Conservation (phyloP, 2,329 filamentous ascomycete genomes). For the Ceratocystis lukuohia region DNA sequence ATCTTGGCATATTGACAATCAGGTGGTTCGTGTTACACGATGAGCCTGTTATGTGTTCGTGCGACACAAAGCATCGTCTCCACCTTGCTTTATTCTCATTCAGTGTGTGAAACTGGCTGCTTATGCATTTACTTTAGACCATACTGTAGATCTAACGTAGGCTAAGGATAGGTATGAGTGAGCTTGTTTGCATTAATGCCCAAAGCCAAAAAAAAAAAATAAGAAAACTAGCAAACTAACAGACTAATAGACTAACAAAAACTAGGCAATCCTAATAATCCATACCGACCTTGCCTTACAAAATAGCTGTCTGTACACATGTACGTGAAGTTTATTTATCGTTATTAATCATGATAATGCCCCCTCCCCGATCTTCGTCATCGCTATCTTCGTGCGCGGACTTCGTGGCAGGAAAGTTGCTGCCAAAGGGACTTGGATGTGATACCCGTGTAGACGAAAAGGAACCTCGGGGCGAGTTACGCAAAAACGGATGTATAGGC, state of each 20-base stretch:
- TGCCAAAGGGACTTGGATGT: conserved; percentile 8
- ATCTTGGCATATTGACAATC: not conserved
- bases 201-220: too few species aligned
- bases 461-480: not conserved
- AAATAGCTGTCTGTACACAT: not conserved
- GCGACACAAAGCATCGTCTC: not conserved
- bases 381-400: conserved; percentile 11
- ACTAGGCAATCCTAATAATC: too few species aligned
- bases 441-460: not conserved
- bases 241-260: too few species aligned
- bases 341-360: conserved; percentile 17
- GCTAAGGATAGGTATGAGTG: too few species aligned
- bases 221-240: too few species aligned
- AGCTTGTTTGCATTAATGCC: too few species aligned
- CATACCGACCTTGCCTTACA: too few species aligned
- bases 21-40: not conserved
- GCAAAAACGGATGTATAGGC: conserved; percentile 16
- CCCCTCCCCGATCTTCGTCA: conserved; percentile 9
- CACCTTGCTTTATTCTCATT: not conserved
- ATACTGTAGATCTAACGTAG: too few species aligned
- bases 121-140: too few species aligned
- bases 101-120: too few species aligned
- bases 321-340: not conserved
- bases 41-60: not conserved
- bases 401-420: conserved; percentile 8